A percentile compares a stretch with the other conserved stretches of the same genome.
Conservation (phyloP, 495 filamentous ascomycete species). For the Lasiosphaeria miniovina region DNA sequence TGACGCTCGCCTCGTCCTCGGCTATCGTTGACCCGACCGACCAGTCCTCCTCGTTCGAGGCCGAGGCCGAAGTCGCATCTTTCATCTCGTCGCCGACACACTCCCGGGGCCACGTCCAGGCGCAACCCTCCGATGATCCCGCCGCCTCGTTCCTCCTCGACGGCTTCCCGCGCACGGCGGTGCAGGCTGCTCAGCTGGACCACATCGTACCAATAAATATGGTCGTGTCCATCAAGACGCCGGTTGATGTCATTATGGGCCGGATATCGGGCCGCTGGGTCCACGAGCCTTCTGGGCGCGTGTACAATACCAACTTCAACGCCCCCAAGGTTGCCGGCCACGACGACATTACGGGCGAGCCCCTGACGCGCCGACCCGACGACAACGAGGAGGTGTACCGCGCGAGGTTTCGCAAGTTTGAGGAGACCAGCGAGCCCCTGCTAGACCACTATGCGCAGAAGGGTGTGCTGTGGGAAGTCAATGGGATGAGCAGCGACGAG, state of each 20-base stretch:
- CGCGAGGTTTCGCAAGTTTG: slow-evolving; percentile 73
- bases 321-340: slow-evolving; percentile 72
- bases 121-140: slow-evolving; percentile 61
- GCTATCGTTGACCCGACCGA: slow-evolving; percentile 18
- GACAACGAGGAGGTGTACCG: slow-evolving; percentile 86
- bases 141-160: slow-evolving; percentile 90
- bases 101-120: slow-evolving; percentile 28
- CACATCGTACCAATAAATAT: slow-evolving; percentile 85
- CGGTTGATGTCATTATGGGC: slow-evolving; percentile 74
- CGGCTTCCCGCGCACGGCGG: slow-evolving; percentile 86
- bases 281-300: slow-evolving; percentile 83
- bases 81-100: slow-evolving; percentile 42
- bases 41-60: slow-evolving; percentile 25
- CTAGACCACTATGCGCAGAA: slow-evolving; percentile 84
- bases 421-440: slow-evolving; percentile 79
- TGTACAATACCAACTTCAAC: slow-evolving; percentile 94
- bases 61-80: slow-evolving; percentile 31
- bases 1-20: slow-evolving; percentile 39
- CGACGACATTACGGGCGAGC: slow-evolving; percentile 91
- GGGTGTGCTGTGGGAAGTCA: slow-evolving; percentile 83
- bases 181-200: slow-evolving; percentile 75
- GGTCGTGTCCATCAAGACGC: slow-evolving; percentile 67
- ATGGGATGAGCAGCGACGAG: slow-evolving; percentile 87
- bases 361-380: slow-evolving; percentile 75
- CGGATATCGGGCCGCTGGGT: slow-evolving; percentile 91